phyloP scores from a whole-genome alignment of 345 rosid genomes.

The Heritiera littoralis region DNA sequence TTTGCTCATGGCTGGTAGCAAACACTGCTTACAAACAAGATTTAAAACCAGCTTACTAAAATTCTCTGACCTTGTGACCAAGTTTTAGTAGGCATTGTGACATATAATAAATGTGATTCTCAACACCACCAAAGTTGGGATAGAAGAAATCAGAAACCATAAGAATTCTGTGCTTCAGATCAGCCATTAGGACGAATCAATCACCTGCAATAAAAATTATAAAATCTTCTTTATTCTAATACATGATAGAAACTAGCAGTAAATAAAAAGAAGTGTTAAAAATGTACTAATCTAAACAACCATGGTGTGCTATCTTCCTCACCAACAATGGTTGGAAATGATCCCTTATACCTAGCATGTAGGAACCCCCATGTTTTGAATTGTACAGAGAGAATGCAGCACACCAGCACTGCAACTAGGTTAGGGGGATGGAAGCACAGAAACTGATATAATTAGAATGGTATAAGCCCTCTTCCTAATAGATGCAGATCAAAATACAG shows the following conservation, averaged over 20 bases:
- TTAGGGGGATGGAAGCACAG: neutral
- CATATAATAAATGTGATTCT: conserved; percentile 85
- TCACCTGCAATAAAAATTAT: conserved; percentile 32
- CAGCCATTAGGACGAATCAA: conserved; percentile 45
- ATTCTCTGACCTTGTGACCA: conserved; percentile 78
- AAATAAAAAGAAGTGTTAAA: neutral
- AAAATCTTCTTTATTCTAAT: neutral
- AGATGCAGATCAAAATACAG: neutral
- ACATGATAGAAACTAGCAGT: neutral
- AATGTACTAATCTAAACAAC: neutral
- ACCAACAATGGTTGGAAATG: neutral
- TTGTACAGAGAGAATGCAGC: conserved; percentile 1
- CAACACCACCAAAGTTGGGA: conserved; percentile 97
- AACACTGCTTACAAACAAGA: conserved; percentile 9
- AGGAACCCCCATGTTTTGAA: neutral
- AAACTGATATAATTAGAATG: neutral
- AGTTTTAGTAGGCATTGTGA: conserved; percentile 90
- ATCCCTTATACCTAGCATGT: neutral
- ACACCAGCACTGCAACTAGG: neutral
- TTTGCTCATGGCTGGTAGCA: neutral
- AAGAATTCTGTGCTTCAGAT: conserved; percentile 62
- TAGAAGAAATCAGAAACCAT: conserved; percentile 98
- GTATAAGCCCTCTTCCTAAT: neutral
- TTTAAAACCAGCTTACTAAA: neutral
- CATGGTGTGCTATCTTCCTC: neutral